A percentile compares a stretch with the other conserved stretches of the same genome.
These are phyloP conservation scores for Chrysanthemum lavandulifolium DNA, from an alignment of 129 eudicot species.

Conservation along the genomic window DNA sequence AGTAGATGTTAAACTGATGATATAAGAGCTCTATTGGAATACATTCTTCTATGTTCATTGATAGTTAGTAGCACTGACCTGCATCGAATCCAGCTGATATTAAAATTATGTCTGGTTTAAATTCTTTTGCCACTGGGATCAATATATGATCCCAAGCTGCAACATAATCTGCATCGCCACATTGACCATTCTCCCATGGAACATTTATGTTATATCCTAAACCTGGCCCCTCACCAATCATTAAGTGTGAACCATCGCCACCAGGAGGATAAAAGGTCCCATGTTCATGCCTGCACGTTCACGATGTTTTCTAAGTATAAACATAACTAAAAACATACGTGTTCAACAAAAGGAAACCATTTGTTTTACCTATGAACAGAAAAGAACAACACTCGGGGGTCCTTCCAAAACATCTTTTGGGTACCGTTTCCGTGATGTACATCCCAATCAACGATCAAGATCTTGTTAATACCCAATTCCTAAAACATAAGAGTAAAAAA, in stretches of 20 bases:
- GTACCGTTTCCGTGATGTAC: conserved; percentile 99
- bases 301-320: background rate
- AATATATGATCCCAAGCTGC: conserved; percentile 92
- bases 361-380: conserved; percentile 84
- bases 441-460: conserved; percentile 97
- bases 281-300: conserved; percentile 59
- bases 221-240: conserved; percentile 87
- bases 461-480: conserved; percentile 79
- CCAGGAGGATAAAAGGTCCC: conserved; percentile 75
- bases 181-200: conserved; percentile 79
- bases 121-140: conserved; percentile 87
- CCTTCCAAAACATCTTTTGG: conserved; percentile 83
- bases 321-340: background rate
- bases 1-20: too few relatives aligned
- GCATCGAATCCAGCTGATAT: conserved; percentile 99
- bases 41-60: background rate
- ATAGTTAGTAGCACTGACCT: conserved; percentile 51
- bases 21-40: background rate
- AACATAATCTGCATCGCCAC: conserved; percentile 90
- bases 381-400: conserved; percentile 81
- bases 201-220: conserved; percentile 85
- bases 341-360: background rate
- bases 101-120: conserved; percentile 70
- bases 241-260: conserved; percentile 72
- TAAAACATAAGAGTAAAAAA: conserved; percentile 24